Conservation (phyloP, 2,329 filamentous ascomycete species). For the Alternaria burnsii region DNA sequence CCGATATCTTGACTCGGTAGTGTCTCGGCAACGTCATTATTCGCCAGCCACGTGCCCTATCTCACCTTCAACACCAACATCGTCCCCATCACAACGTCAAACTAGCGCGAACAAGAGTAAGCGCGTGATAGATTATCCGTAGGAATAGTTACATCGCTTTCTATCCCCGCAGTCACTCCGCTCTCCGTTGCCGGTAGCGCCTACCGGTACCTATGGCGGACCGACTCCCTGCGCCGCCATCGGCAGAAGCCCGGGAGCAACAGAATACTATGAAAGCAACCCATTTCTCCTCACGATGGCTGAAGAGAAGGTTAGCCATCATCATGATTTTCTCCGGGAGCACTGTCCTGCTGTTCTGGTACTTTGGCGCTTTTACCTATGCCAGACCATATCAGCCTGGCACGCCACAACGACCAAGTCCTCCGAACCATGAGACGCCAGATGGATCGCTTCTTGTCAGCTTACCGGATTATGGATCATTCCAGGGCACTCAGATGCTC, state of each 20-base stretch:
- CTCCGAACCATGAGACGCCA: slow-evolving; percentile 14
- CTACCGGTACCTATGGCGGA: slow-evolving; percentile 22
- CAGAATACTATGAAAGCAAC: slow-evolving; percentile 12
- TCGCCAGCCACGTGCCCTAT: slow-evolving; percentile 8
- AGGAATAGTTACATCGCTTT: slow-evolving; percentile 6
- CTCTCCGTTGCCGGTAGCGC: slow-evolving; percentile 7
- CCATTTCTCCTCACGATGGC: slow-evolving; percentile 24
- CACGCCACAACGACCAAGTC: slow-evolving; percentile 15
- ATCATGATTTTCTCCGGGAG: slow-evolving; percentile 33
- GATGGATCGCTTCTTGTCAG: slow-evolving; percentile 35
- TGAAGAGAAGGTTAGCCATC: slow-evolving; percentile 24
- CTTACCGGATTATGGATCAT: slow-evolving; percentile 54
- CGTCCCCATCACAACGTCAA: slow-evolving; percentile 8
- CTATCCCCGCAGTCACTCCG: slow-evolving; percentile 15
- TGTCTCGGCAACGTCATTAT: slow-evolving; percentile 15
- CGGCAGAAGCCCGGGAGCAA: slow-evolving; percentile 5
- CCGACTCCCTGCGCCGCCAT: slow-evolving; percentile 10
- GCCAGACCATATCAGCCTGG: slow-evolving; percentile 18
- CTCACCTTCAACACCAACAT: slow-evolving; percentile 14
- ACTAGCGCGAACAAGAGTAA: slow-evolving; percentile 11
- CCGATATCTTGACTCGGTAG: slow-evolving; percentile 6
- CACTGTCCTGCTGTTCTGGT: slow-evolving; percentile 32
- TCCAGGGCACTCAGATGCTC: slow-evolving; percentile 51
- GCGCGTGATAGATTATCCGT: background rate
- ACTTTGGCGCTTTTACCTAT: slow-evolving; percentile 29